Conservation (phyloP, 805 yeast genomes). For the Ogataea saltuana region DNA sequence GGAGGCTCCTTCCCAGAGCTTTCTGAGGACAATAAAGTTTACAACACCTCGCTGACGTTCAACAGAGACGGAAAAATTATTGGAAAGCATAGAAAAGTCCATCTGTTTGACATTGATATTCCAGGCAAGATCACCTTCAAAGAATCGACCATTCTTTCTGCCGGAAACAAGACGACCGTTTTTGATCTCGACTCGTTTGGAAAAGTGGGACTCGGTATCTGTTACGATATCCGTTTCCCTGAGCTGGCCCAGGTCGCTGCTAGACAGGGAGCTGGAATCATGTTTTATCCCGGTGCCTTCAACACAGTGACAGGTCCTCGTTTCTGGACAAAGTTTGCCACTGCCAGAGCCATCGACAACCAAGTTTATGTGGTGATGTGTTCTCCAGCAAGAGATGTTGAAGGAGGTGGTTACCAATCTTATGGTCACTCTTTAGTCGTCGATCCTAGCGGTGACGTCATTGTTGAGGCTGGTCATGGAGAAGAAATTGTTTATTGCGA, state of each 20-base stretch:
- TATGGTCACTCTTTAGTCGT: conserved; percentile 68
- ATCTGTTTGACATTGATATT: conserved; percentile 87
- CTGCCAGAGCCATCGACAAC: conserved; percentile 74
- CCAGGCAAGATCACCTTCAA: conserved; percentile 88
- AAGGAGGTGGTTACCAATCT: conserved; percentile 56
- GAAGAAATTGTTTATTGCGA: conserved; percentile 78
- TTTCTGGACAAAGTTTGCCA: conserved; percentile 78
- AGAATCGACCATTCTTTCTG: conserved; percentile 73
- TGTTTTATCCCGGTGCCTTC: conserved; percentile 84
- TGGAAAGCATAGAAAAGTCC: conserved; percentile 89
- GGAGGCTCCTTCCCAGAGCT: conserved; percentile 95
- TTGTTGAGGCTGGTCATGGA: conserved; percentile 74
- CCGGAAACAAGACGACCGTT: conserved; percentile 82
- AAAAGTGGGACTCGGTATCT: conserved; percentile 80
- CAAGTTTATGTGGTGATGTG: conserved; percentile 73
- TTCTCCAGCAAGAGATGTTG: conserved; percentile 79
- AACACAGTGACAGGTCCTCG: conserved; percentile 83
- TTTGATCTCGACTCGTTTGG: conserved; percentile 65
- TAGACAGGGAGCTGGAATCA: conserved; percentile 66
- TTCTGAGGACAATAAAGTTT: conserved; percentile 56
- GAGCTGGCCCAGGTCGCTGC: conserved; percentile 73
- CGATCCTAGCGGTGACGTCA: conserved; percentile 59
- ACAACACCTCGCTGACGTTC: conserved; percentile 76
- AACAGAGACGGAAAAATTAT: conserved; percentile 70
- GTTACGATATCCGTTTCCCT: conserved; percentile 81